phyloP scores from a whole-genome alignment of 2,329 filamentous ascomycete genomes.

The Sarocladiaceae sp. region DNA sequence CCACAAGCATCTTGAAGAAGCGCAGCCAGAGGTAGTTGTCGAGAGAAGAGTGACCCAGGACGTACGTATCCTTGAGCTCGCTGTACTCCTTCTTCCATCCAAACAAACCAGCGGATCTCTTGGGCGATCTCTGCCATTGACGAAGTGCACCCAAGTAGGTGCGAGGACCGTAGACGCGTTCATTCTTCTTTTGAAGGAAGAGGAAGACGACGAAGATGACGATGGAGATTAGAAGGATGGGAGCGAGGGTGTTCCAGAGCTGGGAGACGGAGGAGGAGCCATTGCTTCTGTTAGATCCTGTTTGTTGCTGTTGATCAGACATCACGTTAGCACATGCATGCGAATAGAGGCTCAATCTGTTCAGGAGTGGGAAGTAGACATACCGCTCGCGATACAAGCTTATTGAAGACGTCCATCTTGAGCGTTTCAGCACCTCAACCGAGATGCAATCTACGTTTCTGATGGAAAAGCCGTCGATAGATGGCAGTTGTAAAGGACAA shows the following conservation, averaged over 20 bases:
- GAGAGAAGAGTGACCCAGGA: slow-evolving; percentile 79
- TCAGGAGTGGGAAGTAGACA: too few relatives aligned
- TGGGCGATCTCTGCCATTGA: slow-evolving; percentile 26
- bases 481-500: too few relatives aligned
- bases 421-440: too few relatives aligned
- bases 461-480: too few relatives aligned
- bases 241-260: not conserved
- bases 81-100: slow-evolving; percentile 63
- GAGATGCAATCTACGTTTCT: too few relatives aligned
- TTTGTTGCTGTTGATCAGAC: too few relatives aligned
- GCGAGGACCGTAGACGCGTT: slow-evolving; percentile 45
- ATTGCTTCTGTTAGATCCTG: not conserved
- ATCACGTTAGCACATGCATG: too few relatives aligned
- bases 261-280: not conserved
- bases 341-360: too few relatives aligned
- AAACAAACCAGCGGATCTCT: slow-evolving; percentile 43
- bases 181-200: slow-evolving; percentile 38
- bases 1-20: slow-evolving; percentile 64
- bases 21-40: slow-evolving; percentile 83
- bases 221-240: slow-evolving; percentile 21
- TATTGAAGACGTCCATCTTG: too few relatives aligned
- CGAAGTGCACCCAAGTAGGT: slow-evolving; percentile 45
- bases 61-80: slow-evolving; percentile 65
- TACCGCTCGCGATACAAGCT: too few relatives aligned
- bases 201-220: slow-evolving; percentile 41